These are phyloP conservation scores for Chaetoceros tenuissimus DNA, from an alignment of 108 stramenopile species.

Conservation along the genomic window DNA sequence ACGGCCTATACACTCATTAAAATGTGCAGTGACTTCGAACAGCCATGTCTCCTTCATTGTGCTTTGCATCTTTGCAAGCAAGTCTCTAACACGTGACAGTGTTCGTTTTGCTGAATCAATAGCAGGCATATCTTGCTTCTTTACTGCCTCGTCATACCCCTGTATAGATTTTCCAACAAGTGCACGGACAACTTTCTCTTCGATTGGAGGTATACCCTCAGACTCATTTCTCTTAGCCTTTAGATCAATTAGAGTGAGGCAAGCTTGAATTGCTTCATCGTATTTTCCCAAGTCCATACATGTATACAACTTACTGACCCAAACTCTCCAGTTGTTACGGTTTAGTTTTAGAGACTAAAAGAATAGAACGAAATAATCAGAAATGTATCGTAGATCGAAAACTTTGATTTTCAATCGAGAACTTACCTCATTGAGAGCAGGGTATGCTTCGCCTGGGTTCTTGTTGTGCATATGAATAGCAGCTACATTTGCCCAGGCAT, in stretches of 20 bases:
- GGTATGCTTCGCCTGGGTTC: slow-evolving; percentile 66
- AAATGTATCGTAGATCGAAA: slow-evolving; percentile 5
- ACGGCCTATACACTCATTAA: slow-evolving; percentile 56
- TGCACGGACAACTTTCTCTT: slow-evolving; percentile 68
- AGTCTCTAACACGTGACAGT: slow-evolving; percentile 46
- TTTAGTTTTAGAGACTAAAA: slow-evolving; percentile 61
- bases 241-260: slow-evolving; percentile 52
- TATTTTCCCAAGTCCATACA: slow-evolving; percentile 79
- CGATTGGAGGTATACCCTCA: slow-evolving; percentile 47
- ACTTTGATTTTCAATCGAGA: slow-evolving; percentile 25
- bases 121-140: slow-evolving; percentile 16
- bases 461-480: slow-evolving; percentile 77
- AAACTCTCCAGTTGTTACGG: slow-evolving; percentile 78
- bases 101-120: slow-evolving; percentile 54
- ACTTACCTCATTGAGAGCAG: slow-evolving; percentile 62
- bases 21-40: slow-evolving; percentile 50
- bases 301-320: slow-evolving; percentile 74
- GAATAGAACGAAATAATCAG: not conserved
- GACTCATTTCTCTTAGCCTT: slow-evolving; percentile 27
- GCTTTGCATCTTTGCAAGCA: slow-evolving; percentile 45
- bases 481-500: slow-evolving; percentile 93
- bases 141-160: slow-evolving; percentile 22
- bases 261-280: slow-evolving; percentile 82
- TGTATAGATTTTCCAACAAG: slow-evolving; percentile 55
- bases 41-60: slow-evolving; percentile 56